Percentiles rank a stretch among this genome's conserved stretches.
phyloP scores from a whole-genome alignment of 176 grass and related monocot species.

The barley (Hordeum vulgare) region DNA sequence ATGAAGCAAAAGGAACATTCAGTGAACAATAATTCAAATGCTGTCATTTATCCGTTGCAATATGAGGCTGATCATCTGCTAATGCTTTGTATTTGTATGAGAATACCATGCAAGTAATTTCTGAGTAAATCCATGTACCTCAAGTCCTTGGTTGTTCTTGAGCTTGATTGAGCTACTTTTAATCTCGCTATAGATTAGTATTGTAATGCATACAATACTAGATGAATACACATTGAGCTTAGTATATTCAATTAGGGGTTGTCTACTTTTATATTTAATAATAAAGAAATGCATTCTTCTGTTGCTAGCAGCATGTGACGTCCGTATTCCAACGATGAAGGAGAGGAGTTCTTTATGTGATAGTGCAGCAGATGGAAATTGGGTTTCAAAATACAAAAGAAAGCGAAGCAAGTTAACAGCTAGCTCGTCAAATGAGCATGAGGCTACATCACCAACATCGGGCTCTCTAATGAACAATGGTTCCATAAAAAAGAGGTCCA shows the following conservation, averaged over 20 bases:
- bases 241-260: not conserved
- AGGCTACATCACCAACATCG: slow-evolving; percentile 39
- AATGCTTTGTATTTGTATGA: slow-evolving; percentile 6
- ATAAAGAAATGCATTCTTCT: slow-evolving; percentile 13
- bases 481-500: slow-evolving; percentile 57
- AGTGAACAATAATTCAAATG: not conserved
- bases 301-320: slow-evolving; percentile 31
- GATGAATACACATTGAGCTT: not conserved
- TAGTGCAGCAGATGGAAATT: slow-evolving; percentile 59
- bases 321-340: slow-evolving; percentile 57
- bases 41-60: not conserved
- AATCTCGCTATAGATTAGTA: not conserved
- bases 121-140: not conserved
- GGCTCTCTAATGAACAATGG: slow-evolving; percentile 32
- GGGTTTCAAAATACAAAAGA: slow-evolving; percentile 83
- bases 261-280: slow-evolving; percentile 1
- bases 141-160: not conserved
- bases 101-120: not conserved
- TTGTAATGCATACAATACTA: not conserved
- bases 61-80: not conserved
- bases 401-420: slow-evolving; percentile 61
- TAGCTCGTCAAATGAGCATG: slow-evolving; percentile 62
- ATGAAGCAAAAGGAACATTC: not conserved
- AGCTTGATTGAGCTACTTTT: not conserved
- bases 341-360: slow-evolving; percentile 70